Evolutionary conservation across 352 stramenopile genomes (phyloP).

Genomic region (Phytophthora aleatoria): DNA sequence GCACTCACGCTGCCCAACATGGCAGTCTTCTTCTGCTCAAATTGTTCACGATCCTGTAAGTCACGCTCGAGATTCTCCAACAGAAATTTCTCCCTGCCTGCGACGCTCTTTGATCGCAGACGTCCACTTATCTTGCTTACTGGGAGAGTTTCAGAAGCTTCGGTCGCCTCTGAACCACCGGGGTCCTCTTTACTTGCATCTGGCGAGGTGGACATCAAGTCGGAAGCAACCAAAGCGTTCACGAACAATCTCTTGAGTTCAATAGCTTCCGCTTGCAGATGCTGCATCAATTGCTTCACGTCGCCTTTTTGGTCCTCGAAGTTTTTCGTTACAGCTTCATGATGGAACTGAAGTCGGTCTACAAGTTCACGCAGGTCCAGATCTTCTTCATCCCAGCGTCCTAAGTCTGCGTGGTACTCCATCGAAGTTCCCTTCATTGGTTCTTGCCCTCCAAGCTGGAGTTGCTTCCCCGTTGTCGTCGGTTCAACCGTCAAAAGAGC

Average conservation of each 20-base stretch:
- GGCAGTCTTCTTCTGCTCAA: slow-evolving; percentile 29
- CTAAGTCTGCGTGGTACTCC: slow-evolving; percentile 62
- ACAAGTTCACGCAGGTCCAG: slow-evolving; percentile 75
- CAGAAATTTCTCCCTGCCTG: slow-evolving; percentile 40
- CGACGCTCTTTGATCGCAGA: slow-evolving; percentile 28
- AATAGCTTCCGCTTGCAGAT: slow-evolving; percentile 64
- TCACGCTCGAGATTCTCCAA: slow-evolving; percentile 54
- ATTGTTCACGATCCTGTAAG: slow-evolving; percentile 34
- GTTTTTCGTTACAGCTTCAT: slow-evolving; percentile 73
- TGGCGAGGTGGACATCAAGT: slow-evolving; percentile 9
- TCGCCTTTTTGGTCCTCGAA: slow-evolving; percentile 80
- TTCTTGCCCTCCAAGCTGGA: slow-evolving; percentile 23
- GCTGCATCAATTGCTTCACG: slow-evolving; percentile 60
- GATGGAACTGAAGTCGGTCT: slow-evolving; percentile 76
- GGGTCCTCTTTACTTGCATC: neutral
- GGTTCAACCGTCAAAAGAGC: slow-evolving; percentile 18
- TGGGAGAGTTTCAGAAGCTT: slow-evolving; percentile 11
- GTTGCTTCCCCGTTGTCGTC: slow-evolving; percentile 20
- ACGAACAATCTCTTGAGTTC: slow-evolving; percentile 78
- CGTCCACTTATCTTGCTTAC: slow-evolving; percentile 30
- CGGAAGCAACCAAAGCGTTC: slow-evolving; percentile 49
- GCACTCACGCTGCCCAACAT: slow-evolving; percentile 26
- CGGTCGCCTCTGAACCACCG: neutral
- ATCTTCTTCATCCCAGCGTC: slow-evolving; percentile 77
- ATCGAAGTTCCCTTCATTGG: slow-evolving; percentile 11